Evolutionary conservation across 148 eudicot genomes (phyloP), one percentile per base, ranked within the genome.

Genomic region (Agrostemma githago): DNA sequence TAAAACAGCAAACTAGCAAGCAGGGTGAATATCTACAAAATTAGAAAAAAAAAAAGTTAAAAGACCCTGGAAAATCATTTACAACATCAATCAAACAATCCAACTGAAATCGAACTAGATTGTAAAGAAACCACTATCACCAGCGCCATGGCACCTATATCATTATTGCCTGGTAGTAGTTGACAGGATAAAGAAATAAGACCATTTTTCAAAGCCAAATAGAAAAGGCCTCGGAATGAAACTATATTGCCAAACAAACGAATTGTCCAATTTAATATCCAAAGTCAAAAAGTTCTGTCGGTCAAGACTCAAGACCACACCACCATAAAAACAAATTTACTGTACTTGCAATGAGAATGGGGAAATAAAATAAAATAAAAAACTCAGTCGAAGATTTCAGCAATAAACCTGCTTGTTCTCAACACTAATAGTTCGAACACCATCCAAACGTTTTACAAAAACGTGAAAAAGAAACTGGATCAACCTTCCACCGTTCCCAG

Each of bases 391-490:
- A 8, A 34, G 5, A 14, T 34, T 40, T 15, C 48, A 63, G 59
- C 44, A 63, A 82, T 88, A 21, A 72, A 95, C 98, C 97, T 87
- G 93, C 72, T 88, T 87, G 78, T 90, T 92, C 61, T 88, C 90
- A 58, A 89, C 85, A 39, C 90, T 26, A 26, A 26, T 26, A 26
- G 34, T 26, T 26, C 34, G 93, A 5, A 90, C 79, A 42, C 89
- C 83, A 85, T 92, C 93, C 86, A 95, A 83, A 61, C 90, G 96
- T 78, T 92, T 95, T 56, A 84, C 82, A 77, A 95, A 95, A 74
- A 90, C 78, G 80, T 88, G 93, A 67, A 92, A 84, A 66, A 95
- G 98, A 79, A 90, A 84, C 76, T 89, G 92, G 73, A 95, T 81
- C 41, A 86, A 79, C 68, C 81, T 77, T 67, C 89, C 86, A 76